A percentile compares a stretch with the other conserved stretches of the same genome.
These are phyloP conservation scores for Blastocystis sp. DNA, from an alignment of 352 stramenopile species.

Conservation along the genomic window DNA sequence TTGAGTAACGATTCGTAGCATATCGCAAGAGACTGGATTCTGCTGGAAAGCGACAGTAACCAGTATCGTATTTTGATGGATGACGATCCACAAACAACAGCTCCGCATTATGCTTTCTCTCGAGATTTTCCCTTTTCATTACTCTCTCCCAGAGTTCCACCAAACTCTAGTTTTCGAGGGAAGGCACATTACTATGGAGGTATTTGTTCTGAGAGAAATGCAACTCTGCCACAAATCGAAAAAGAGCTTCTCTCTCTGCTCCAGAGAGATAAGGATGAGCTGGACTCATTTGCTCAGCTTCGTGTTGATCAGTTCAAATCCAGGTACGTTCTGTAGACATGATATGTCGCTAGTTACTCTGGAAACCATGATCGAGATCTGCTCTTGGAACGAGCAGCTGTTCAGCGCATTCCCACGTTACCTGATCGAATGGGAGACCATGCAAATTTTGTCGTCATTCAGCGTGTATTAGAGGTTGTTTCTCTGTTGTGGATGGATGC, in stretches of 20 bases:
- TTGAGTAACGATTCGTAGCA: neutral
- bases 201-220: neutral
- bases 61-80: neutral
- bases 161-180: neutral
- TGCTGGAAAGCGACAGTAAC: neutral
- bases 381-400: neutral
- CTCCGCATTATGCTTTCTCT: neutral
- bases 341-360: too few relatives aligned
- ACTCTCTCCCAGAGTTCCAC: neutral
- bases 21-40: neutral
- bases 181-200: neutral
- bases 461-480: neutral
- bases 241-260: neutral
- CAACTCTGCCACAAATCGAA: neutral
- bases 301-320: neutral
- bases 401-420: neutral
- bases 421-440: neutral
- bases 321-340: neutral
- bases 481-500: neutral
- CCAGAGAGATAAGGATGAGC: neutral
- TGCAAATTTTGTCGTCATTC: neutral
- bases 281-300: neutral
- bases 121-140: constrained; percentile 14
- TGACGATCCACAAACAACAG: neutral
- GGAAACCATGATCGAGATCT: neutral